Conservation (phyloP, 1,284 basidiomycete genomes). For the Cryptococcus hybrid region DNA sequence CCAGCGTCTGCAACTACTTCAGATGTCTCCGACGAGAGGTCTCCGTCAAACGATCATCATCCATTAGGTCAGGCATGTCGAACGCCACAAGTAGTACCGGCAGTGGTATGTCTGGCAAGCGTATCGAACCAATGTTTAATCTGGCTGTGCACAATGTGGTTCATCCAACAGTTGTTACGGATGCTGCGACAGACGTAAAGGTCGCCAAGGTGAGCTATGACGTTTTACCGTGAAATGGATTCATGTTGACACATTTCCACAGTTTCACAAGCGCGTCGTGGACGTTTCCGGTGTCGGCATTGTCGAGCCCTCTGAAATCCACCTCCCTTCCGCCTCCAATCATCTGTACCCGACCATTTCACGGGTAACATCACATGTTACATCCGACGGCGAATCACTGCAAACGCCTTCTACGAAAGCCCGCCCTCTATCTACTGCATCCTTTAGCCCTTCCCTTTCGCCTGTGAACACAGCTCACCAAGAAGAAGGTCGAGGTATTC, state of each 20-base stretch:
- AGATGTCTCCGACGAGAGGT: background rate
- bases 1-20: slow-evolving; percentile 1
- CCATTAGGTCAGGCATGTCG: slow-evolving; percentile 25
- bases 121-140: slow-evolving; percentile 91
- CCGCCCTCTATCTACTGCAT: slow-evolving; percentile 32
- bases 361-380: background rate
- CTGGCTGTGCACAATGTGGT: slow-evolving; percentile 84
- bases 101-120: slow-evolving; percentile 38
- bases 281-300: slow-evolving; percentile 74
- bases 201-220: slow-evolving; percentile 64
- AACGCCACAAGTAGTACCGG: slow-evolving; percentile 14
- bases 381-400: slow-evolving; percentile 10
- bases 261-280: slow-evolving; percentile 76
- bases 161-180: slow-evolving; percentile 74
- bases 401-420: background rate
- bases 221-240: background rate
- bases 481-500: no score
- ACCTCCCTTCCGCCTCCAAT: background rate
- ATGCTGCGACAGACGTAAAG: slow-evolving; percentile 82
- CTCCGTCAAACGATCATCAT: slow-evolving; percentile 20
- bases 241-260: background rate
- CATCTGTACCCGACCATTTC: slow-evolving; percentile 4
- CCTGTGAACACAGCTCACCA: no score
- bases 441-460: slow-evolving; percentile 27
- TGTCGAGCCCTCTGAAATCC: slow-evolving; percentile 77